phyloP scores from a whole-genome alignment of 805 yeast species.

The Millerago galiae region DNA sequence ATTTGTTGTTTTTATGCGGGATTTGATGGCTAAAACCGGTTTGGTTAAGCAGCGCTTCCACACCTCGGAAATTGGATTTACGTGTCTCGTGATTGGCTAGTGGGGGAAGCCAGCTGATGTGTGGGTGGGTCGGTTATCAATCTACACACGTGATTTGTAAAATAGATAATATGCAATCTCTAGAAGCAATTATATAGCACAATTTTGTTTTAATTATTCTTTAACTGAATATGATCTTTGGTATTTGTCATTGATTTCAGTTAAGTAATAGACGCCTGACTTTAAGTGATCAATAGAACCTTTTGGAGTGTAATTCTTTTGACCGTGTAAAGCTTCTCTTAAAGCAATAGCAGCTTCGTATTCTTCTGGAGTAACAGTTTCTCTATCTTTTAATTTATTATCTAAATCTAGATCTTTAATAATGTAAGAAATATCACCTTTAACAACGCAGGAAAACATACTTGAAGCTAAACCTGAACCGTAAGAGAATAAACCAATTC shows the following conservation, averaged over 20 bases:
- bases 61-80: too few species aligned
- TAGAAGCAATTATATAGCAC: slow-evolving; percentile 1
- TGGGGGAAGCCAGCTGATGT: too few species aligned
- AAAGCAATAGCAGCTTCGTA: slow-evolving; percentile 75
- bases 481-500: slow-evolving; percentile 90
- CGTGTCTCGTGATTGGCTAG: too few species aligned
- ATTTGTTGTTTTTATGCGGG: too few species aligned
- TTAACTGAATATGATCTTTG: slow-evolving; percentile 76
- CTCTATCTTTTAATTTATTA: slow-evolving; percentile 60
- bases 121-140: too few species aligned
- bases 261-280: slow-evolving; percentile 77
- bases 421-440: slow-evolving; percentile 72
- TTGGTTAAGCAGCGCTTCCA: too few species aligned
- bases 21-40: too few species aligned
- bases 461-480: slow-evolving; percentile 98
- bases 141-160: too few species aligned
- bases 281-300: slow-evolving; percentile 71
- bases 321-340: slow-evolving; percentile 86
- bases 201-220: slow-evolving; percentile 32
- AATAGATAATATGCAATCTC: too few species aligned
- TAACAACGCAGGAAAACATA: slow-evolving; percentile 70
- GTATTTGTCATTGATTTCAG: slow-evolving; percentile 78
- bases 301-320: slow-evolving; percentile 70
- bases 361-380: slow-evolving; percentile 62
- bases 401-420: slow-evolving; percentile 61